These are phyloP conservation scores for Phytophthora kernoviae DNA, from an alignment of 352 stramenopile genomes.

Conservation along the genomic window DNA sequence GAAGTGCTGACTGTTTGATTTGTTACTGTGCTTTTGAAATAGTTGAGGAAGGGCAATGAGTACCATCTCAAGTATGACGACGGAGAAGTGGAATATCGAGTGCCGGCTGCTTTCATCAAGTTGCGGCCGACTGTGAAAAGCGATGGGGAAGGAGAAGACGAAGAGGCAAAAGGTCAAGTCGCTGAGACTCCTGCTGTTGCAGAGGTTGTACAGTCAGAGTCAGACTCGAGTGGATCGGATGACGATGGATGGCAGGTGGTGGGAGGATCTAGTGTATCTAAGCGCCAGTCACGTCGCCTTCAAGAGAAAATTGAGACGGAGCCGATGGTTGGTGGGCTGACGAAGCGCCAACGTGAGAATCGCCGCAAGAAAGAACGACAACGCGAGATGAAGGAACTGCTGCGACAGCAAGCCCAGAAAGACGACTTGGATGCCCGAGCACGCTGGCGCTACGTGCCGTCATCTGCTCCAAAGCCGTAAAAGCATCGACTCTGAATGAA, in stretches of 20 bases:
- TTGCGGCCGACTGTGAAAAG: conserved; percentile 10
- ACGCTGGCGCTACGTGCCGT: conserved; percentile 72
- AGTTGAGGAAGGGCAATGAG: conserved; percentile 57
- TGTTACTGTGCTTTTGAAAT: neutral
- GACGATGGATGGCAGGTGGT: conserved; percentile 84
- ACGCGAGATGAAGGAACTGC: conserved; percentile 74
- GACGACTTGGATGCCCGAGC: conserved; percentile 70
- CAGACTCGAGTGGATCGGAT: conserved; percentile 32
- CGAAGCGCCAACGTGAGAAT: conserved; percentile 81
- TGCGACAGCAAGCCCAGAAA: conserved; percentile 70
- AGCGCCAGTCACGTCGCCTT: conserved; percentile 20
- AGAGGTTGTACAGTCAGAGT: conserved; percentile 17
- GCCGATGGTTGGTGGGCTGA: conserved; percentile 54
- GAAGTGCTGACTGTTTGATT: too few species aligned
- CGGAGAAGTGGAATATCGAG: conserved; percentile 70
- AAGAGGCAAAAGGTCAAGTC: conserved; percentile 2
- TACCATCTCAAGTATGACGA: conserved; percentile 86
- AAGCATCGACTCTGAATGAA: conserved; percentile 4
- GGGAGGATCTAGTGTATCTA: conserved; percentile 23
- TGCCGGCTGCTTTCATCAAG: conserved; percentile 62
- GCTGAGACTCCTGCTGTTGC: conserved; percentile 2
- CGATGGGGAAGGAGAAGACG: conserved; percentile 9
- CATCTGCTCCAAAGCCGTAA: conserved; percentile 7
- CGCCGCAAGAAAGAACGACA: conserved; percentile 81
- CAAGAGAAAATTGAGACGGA: conserved; percentile 17